These are phyloP conservation scores for Heimioporus sp. DNA, from an alignment of 768 basidiomycete species.

Conservation along the genomic window DNA sequence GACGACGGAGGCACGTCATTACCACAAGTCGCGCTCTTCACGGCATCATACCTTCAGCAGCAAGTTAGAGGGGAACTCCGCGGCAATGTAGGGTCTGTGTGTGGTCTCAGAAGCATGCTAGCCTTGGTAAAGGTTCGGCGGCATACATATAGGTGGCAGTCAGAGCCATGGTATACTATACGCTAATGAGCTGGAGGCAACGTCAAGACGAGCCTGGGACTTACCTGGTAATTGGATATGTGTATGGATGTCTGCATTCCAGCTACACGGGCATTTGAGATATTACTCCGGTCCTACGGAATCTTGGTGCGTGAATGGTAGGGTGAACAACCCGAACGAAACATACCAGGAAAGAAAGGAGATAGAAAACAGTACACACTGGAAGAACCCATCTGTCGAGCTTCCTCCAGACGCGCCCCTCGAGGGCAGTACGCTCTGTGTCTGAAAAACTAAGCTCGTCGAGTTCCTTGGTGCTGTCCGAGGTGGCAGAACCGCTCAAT, in stretches of 20 bases:
- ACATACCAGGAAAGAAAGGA: slow-evolving; percentile 54
- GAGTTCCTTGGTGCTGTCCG: slow-evolving; percentile 5
- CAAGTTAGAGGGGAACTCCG: slow-evolving; percentile 60
- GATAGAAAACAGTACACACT: slow-evolving; percentile 47
- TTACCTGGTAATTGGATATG: slow-evolving; percentile 26
- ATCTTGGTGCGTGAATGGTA: background rate
- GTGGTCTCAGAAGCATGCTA: background rate
- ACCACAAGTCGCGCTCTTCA: no score
- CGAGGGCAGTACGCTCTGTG: slow-evolving; percentile 25
- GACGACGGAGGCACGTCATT: background rate
- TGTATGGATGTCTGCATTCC: slow-evolving; percentile 54
- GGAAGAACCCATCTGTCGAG: slow-evolving; percentile 49
- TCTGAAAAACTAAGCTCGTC: slow-evolving; percentile 10
- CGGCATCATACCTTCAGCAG: slow-evolving; percentile 41
- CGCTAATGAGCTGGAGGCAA: background rate
- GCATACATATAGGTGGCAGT: slow-evolving; percentile 28
- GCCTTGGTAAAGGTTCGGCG: background rate
- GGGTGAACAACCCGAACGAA: background rate
- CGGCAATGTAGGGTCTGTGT: slow-evolving; percentile 46
- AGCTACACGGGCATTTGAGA: slow-evolving; percentile 60
- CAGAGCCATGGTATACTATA: slow-evolving; percentile 34
- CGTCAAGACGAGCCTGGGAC: background rate
- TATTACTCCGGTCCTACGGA: slow-evolving; percentile 40
- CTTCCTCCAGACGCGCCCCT: slow-evolving; percentile 46
- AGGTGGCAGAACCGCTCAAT: background rate